Evolutionary conservation across 371 early-diverging fungal genomes (phyloP).

Genomic region (Rhizopus microsporus): DNA sequence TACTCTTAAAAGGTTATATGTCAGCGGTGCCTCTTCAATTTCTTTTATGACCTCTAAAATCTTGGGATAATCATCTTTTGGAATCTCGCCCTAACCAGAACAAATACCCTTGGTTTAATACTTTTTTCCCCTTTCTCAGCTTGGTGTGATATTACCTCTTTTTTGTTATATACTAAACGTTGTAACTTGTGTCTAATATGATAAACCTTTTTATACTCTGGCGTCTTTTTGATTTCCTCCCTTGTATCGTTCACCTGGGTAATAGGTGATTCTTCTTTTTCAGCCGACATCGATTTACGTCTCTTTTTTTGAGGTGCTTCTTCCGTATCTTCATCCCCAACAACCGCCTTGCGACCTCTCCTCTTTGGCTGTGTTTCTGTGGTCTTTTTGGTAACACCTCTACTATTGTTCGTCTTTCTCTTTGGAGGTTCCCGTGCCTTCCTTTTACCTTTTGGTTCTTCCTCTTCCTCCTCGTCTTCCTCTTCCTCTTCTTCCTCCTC

Average conservation of each 20-base stretch:
- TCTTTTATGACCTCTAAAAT: conserved; percentile 41
- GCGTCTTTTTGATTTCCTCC: conserved; percentile 22
- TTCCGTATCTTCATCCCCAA: conserved; percentile 26
- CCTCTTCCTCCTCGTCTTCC: conserved; percentile 19
- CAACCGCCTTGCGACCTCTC: conserved; percentile 28
- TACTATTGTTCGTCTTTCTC: conserved; percentile 15
- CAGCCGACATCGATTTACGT: conserved; percentile 39
- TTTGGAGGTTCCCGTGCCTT: conserved; percentile 11
- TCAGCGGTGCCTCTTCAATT: conserved; percentile 49
- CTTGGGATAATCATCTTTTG: conserved; percentile 45
- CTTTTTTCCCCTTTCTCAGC: background rate
- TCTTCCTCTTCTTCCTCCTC: conserved; percentile 27
- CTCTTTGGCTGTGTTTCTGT: conserved; percentile 16
- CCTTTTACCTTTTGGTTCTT: conserved; percentile 8
- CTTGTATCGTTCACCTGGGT: conserved; percentile 10
- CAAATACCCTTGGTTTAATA: background rate
- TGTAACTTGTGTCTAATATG: conserved; percentile 46
- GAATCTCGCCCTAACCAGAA: conserved; percentile 42
- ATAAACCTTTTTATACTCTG: conserved; percentile 42
- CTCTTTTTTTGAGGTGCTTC: conserved; percentile 33
- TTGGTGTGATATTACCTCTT: conserved; percentile 28
- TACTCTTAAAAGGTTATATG: conserved; percentile 48
- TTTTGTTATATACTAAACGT: conserved; percentile 50
- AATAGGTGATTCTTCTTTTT: conserved; percentile 19
- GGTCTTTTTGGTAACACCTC: conserved; percentile 6